These are phyloP conservation scores for Trametes meyenii DNA, from an alignment of 768 basidiomycete species.

Conservation along the genomic window DNA sequence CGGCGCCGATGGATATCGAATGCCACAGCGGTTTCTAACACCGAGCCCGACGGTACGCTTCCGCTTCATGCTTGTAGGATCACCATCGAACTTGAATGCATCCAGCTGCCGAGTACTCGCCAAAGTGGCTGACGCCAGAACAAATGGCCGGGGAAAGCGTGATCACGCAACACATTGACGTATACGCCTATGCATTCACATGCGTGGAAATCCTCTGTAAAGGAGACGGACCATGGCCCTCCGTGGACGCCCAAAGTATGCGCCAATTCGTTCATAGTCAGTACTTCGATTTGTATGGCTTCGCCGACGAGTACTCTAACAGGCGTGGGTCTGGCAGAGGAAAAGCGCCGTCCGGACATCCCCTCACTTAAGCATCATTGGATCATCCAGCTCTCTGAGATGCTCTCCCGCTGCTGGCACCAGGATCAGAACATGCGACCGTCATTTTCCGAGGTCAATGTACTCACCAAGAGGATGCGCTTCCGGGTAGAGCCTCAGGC, in stretches of 20 bases:
- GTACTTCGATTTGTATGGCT: background rate
- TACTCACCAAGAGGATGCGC: constrained; percentile 48
- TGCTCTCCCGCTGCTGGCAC: constrained; percentile 62
- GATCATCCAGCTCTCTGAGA: constrained; percentile 37
- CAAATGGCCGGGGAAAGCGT: constrained; percentile 38
- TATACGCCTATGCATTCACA: constrained; percentile 46
- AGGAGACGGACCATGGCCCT: constrained; percentile 38
- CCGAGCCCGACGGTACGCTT: constrained; percentile 36
- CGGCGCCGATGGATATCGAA: constrained; percentile 44
- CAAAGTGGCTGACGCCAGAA: constrained; percentile 47
- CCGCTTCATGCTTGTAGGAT: constrained; percentile 28
- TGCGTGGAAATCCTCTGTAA: constrained; percentile 40
- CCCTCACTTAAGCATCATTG: constrained; percentile 25
- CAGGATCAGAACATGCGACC: constrained; percentile 53
- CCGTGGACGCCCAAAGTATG: constrained; percentile 35
- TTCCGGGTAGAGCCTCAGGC: constrained; percentile 41
- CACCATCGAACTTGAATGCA: background rate
- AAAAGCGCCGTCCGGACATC: constrained; percentile 28
- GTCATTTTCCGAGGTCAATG: constrained; percentile 51
- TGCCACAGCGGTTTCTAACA: no score
- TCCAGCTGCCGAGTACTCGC: constrained; percentile 51
- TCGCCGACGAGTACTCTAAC: background rate
- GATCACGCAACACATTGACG: constrained; percentile 39
- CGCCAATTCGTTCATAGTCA: constrained; percentile 31
- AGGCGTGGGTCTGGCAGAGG: constrained; percentile 12